Evolutionary conservation across 148 eudicot species (phyloP).

Genomic region (Camellia japonica): DNA sequence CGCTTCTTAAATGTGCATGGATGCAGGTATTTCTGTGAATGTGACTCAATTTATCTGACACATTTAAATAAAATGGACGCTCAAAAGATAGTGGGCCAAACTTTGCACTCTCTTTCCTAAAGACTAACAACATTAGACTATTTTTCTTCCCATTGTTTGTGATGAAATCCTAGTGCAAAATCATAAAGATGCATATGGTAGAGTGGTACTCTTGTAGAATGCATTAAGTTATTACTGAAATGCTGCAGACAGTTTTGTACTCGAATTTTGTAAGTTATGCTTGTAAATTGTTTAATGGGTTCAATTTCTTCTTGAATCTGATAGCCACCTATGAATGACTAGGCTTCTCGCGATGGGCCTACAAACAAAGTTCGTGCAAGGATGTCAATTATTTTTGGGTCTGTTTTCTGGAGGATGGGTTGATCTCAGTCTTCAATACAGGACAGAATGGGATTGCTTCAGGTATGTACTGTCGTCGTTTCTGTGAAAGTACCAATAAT

Average conservation of each 20-base stretch:
- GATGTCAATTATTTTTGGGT: slow-evolving; percentile 97
- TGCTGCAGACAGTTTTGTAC: not conserved
- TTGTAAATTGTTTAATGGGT: not conserved
- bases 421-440: slow-evolving; percentile 94
- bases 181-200: slow-evolving; percentile 8
- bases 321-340: slow-evolving; percentile 22
- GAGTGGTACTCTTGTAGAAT: not conserved
- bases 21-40: slow-evolving; percentile 67
- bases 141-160: not conserved
- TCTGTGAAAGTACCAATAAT: not conserved
- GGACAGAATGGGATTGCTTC: slow-evolving; percentile 97
- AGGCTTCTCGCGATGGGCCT: slow-evolving; percentile 99
- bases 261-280: not conserved
- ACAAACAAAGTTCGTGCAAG: slow-evolving; percentile 92
- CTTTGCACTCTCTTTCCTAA: not conserved
- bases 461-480: slow-evolving; percentile 40
- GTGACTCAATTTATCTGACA: not conserved
- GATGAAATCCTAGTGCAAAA: slow-evolving; percentile 1
- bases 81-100: not conserved
- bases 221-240: not conserved
- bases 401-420: slow-evolving; percentile 99
- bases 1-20: slow-evolving; percentile 98
- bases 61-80: not conserved
- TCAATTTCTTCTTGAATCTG: slow-evolving; percentile 16
- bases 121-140: not conserved